Percentiles rank a stretch among this genome's conserved stretches.
These are phyloP conservation scores for Dothidotthia symphoricarpi DNA, from an alignment of 2,329 filamentous ascomycete genomes.

Conservation along the genomic window DNA sequence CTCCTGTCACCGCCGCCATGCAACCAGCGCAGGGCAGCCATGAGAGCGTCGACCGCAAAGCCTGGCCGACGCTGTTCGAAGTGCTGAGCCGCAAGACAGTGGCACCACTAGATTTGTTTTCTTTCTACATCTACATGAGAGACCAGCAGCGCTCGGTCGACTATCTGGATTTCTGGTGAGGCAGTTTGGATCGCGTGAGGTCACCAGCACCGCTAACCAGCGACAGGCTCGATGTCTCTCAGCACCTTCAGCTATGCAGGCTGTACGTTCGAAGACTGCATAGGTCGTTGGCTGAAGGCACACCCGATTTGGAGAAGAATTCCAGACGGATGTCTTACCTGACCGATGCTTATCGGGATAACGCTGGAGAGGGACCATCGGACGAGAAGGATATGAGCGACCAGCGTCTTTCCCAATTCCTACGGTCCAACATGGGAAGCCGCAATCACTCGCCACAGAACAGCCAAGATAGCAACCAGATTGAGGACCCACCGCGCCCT, in stretches of 20 bases:
- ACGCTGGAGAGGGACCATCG: constrained; percentile 61
- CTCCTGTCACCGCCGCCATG: constrained; percentile 24
- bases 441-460: constrained; percentile 49
- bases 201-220: constrained; percentile 19
- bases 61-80: constrained; percentile 92
- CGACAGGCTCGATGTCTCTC: constrained; percentile 92
- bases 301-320: constrained; percentile 81
- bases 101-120: constrained; percentile 93
- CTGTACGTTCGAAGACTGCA: constrained; percentile 96
- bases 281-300: constrained; percentile 87
- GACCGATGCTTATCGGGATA: constrained; percentile 50
- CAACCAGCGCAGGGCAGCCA: constrained; percentile 14
- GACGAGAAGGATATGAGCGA: constrained; percentile 72
- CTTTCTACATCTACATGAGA: constrained; percentile 99
- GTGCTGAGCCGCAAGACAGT: constrained; percentile 92
- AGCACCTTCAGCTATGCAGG: constrained; percentile 96
- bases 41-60: constrained; percentile 59
- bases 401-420: constrained; percentile 85
- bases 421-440: constrained; percentile 60
- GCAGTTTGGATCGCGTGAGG: constrained; percentile 4
- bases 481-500: constrained; percentile 52
- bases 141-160: constrained; percentile 97
- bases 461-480: constrained; percentile 54
- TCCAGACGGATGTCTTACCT: constrained; percentile 84
- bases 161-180: constrained; percentile 96